Evolutionary conservation across 768 basidiomycete species (phyloP).

Genomic region (Xerocomus brunneocitrinus): DNA sequence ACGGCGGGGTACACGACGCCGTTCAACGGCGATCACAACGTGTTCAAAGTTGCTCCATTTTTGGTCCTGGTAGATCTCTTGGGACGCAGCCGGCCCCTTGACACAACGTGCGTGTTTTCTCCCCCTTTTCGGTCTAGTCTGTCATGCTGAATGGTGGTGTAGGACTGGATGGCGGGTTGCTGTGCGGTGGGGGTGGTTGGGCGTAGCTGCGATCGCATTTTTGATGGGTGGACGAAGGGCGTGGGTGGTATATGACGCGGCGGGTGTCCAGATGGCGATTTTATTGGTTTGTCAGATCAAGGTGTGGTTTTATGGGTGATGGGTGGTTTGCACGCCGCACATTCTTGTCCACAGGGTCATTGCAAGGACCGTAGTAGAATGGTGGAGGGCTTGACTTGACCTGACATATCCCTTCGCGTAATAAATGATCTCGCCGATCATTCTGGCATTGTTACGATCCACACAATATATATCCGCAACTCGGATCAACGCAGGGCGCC

Average conservation of each 20-base stretch:
- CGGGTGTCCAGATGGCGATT: constrained; percentile 35
- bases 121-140: not conserved
- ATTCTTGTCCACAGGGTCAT: not conserved
- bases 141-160: not conserved
- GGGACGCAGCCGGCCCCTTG: constrained; percentile 46
- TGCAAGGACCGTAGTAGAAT: too few species aligned
- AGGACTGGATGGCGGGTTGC: constrained; percentile 19
- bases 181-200: constrained; percentile 50
- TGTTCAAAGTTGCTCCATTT: constrained; percentile 60
- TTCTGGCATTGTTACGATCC: not conserved
- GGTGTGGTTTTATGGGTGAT: constrained; percentile 5
- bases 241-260: constrained; percentile 62
- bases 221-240: constrained; percentile 62
- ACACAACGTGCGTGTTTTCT: constrained; percentile 34
- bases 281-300: constrained; percentile 6
- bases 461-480: not conserved
- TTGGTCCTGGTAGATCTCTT: constrained; percentile 59
- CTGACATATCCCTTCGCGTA: not conserved
- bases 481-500: not conserved
- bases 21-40: constrained; percentile 78
- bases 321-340: not conserved
- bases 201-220: constrained; percentile 52
- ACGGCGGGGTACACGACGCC: constrained; percentile 76
- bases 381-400: not conserved
- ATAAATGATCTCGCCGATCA: not conserved